Conservation (phyloP, 352 stramenopile genomes). For the Sclerospora graminicola region DNA sequence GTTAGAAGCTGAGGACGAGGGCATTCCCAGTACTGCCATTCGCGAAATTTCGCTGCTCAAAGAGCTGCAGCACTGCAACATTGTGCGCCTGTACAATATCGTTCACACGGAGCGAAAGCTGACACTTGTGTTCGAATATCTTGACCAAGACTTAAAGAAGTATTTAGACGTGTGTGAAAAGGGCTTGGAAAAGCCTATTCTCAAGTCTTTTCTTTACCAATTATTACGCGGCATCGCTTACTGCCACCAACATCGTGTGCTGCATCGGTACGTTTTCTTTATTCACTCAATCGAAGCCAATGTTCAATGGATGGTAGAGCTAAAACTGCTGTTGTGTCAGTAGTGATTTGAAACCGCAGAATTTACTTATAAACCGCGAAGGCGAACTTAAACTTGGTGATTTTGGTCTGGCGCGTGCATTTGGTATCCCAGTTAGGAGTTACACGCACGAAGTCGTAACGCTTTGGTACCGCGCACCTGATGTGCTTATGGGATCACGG, state of each 20-base stretch:
- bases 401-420: constrained; percentile 99
- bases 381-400: constrained; percentile 99
- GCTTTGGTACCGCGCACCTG: constrained; percentile 97
- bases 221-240: constrained; percentile 97
- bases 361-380: constrained; percentile 96
- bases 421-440: constrained; percentile 97
- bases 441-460: constrained; percentile 99
- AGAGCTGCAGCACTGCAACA: constrained; percentile 96
- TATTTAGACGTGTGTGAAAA: constrained; percentile 99
- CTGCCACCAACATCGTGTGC: constrained; percentile 96
- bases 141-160: constrained; percentile 99
- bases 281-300: neutral
- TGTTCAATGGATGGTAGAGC: neutral
- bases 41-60: constrained; percentile 98
- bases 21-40: constrained; percentile 97
- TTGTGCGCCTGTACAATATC: constrained; percentile 99
- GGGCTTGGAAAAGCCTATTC: constrained; percentile 88
- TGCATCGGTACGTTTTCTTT: constrained; percentile 64
- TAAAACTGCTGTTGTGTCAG: constrained; percentile 7
- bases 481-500: constrained; percentile 96
- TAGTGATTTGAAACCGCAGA: constrained; percentile 99
- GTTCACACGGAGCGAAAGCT: constrained; percentile 99
- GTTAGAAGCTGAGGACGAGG: constrained; percentile 96
- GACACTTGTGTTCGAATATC: constrained; percentile 99
- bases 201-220: constrained; percentile 98